These are phyloP conservation scores for Blastobotrys illinoisensis DNA, from an alignment of 1,139 yeast species.

Conservation along the genomic window DNA sequence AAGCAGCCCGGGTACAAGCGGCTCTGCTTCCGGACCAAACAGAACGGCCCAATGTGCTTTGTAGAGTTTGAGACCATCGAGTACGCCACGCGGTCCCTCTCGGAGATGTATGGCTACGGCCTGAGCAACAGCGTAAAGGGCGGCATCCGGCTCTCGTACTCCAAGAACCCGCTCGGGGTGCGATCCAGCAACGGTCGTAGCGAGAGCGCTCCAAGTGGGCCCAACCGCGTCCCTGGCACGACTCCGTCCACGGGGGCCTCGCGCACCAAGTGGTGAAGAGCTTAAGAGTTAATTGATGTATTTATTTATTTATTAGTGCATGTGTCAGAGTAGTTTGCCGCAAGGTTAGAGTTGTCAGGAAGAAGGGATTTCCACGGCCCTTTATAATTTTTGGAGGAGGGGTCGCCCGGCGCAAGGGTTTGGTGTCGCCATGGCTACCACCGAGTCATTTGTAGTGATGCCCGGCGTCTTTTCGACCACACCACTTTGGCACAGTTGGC, in stretches of 20 bases:
- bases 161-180: slow-evolving; percentile 95
- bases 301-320: not conserved
- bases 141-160: slow-evolving; percentile 87
- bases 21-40: slow-evolving; percentile 67
- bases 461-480: no score
- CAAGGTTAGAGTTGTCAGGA: not conserved
- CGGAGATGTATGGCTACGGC: slow-evolving; percentile 85
- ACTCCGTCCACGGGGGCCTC: not conserved
- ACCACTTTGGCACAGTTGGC: no score
- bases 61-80: slow-evolving; percentile 96
- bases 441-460: not conserved
- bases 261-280: not conserved
- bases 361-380: not conserved
- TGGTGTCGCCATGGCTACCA: not conserved
- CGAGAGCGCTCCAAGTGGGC: not conserved
- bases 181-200: slow-evolving; percentile 34
- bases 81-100: slow-evolving; percentile 87
- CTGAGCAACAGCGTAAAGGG: slow-evolving; percentile 69
- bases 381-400: not conserved
- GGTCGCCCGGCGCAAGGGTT: not conserved
- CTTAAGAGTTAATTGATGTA: not conserved
- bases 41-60: slow-evolving; percentile 94
- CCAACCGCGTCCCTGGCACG: not conserved
- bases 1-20: slow-evolving; percentile 91
- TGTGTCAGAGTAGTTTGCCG: not conserved